Base-by-base conservation (phyloP, 805 yeast species). In the Candida sakaeoensis region DNA sequence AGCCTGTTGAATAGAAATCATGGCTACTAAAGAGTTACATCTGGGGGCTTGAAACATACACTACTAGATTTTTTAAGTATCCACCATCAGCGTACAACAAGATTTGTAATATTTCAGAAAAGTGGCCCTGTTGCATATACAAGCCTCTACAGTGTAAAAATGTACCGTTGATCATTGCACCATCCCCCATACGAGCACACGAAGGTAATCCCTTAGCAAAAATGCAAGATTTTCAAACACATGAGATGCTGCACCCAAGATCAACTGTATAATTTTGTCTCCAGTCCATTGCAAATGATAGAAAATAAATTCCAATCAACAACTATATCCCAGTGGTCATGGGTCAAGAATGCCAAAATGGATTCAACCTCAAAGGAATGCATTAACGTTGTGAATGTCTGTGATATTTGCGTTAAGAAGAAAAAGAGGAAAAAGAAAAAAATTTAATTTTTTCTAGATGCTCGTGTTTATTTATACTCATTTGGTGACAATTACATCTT, bases 191-290 rank as follows among this genome's bases (percentile, higher is more conserved):
- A 69, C 82, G 82, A 82, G 79, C 70, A 70, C 84, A 77, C 84
- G 82, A 79, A 79, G 84, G 84, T 68, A 71, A 65, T 57, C 79
- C 82, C 80, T 78, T 76, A 75, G 79, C 62, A 60, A 61, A 64
- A 69, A 57, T 54, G 57, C 63, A 64, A 56, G 53, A 57, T 61
- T 59, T 34, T 63, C 50, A 47, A 39, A 61, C 77, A 67, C 67
- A 77, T 75, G 82, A 70, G 68, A 61, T 69, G 77, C 79, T 75
- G 85, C 85, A 79, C 85, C 85, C 85, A 73, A 79, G 85, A 79
- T 70, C 76, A 63, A 65, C 75, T 57, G 60, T 36, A 15, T 15
- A 46, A 53, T 62, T 68, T 73, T 44, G 50, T 79, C 83, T 79
- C 78, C 84, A 77, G 82, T 68, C 74, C 81, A 72, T 60, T 66